Conservation (phyloP, 495 filamentous ascomycete species). For the Xylaria venustula region DNA sequence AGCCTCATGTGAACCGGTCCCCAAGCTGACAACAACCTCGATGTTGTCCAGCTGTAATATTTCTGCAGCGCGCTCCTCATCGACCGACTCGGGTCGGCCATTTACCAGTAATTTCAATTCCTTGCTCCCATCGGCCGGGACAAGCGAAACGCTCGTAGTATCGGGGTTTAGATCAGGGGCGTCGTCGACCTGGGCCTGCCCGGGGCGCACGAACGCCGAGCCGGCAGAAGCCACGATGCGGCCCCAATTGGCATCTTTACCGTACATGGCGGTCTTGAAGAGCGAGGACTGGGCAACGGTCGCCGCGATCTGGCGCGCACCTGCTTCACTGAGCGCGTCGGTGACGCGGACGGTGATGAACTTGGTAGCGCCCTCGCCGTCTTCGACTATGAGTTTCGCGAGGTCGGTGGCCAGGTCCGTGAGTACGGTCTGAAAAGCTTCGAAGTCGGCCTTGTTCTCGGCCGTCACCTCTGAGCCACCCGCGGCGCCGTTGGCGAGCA, state of each 20-base stretch:
- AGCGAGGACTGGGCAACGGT: constrained; percentile 92
- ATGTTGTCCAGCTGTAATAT: constrained; percentile 86
- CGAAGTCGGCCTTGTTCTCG: constrained; percentile 59
- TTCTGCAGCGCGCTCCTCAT: constrained; percentile 79
- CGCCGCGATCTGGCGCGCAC: constrained; percentile 69
- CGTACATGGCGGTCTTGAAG: constrained; percentile 96
- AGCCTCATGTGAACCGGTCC: constrained; percentile 69
- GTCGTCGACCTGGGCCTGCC: constrained; percentile 51
- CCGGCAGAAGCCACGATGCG: constrained; percentile 94
- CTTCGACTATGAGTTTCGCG: constrained; percentile 88
- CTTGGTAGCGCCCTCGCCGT: constrained; percentile 97
- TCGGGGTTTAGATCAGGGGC: constrained; percentile 69
- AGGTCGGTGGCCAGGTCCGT: constrained; percentile 78
- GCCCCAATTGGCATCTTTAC: constrained; percentile 96
- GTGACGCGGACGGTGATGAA: constrained; percentile 91
- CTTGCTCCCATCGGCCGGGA: constrained; percentile 78
- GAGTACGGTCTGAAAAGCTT: constrained; percentile 64
- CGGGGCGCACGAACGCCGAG: constrained; percentile 73
- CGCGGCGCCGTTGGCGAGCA: constrained; percentile 92
- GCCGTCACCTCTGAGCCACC: constrained; percentile 65
- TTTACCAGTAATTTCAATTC: constrained; percentile 82
- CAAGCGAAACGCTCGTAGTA: constrained; percentile 87
- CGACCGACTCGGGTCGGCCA: constrained; percentile 90
- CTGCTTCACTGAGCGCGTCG: constrained; percentile 65
- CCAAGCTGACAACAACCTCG: constrained; percentile 75